These are phyloP conservation scores for Penicillium sp. DNA, from an alignment of 2,329 filamentous ascomycete genomes.

Conservation along the genomic window DNA sequence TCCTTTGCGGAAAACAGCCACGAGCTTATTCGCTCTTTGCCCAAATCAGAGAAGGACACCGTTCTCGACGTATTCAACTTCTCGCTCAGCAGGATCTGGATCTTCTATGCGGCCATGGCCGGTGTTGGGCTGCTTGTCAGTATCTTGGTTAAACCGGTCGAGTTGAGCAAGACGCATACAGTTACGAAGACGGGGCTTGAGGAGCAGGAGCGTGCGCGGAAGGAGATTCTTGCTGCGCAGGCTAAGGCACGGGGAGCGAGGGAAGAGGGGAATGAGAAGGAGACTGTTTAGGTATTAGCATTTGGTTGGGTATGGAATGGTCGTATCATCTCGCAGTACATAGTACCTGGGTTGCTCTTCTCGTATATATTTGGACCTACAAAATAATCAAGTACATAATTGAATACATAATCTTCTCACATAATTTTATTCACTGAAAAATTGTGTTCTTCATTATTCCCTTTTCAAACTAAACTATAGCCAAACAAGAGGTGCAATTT, in stretches of 20 bases:
- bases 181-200: constrained; percentile 51
- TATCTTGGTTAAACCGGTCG: constrained; percentile 43
- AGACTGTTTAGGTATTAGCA: constrained; percentile 16
- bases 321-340: neutral
- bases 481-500: neutral
- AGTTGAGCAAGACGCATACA: constrained; percentile 49
- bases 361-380: constrained; percentile 8
- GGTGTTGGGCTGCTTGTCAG: constrained; percentile 46
- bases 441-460: too few relatives aligned
- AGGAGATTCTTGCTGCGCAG: constrained; percentile 37
- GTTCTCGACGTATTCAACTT: constrained; percentile 49
- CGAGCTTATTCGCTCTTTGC: constrained; percentile 40
- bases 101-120: constrained; percentile 51
- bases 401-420: too few relatives aligned
- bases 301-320: neutral
- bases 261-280: constrained; percentile 62
- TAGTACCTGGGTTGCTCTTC: neutral
- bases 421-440: neutral
- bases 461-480: too few relatives aligned
- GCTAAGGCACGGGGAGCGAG: constrained; percentile 51
- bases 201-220: constrained; percentile 49
- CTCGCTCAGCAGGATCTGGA: constrained; percentile 56
- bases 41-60: constrained; percentile 37
- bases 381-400: neutral
- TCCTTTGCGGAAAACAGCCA: constrained; percentile 44